phyloP scores from a whole-genome alignment of 345 rosid species.

The Eucalyptus camaldulensis region DNA sequence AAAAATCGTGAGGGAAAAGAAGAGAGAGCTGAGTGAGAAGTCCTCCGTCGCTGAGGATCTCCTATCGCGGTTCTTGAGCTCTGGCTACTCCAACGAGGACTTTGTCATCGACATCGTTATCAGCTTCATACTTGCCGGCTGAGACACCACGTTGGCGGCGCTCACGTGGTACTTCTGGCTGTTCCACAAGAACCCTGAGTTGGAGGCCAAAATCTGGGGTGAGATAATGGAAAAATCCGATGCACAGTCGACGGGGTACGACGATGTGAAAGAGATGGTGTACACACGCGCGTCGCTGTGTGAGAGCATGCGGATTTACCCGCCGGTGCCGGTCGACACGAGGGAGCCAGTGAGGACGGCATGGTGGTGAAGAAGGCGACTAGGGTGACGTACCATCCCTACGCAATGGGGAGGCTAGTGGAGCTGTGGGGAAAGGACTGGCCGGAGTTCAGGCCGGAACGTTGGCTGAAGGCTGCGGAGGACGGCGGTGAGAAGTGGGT shows the following conservation, averaged over 20 bases:
- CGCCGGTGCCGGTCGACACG: slow-evolving; percentile 14
- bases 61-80: slow-evolving; percentile 29
- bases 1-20: slow-evolving; percentile 38
- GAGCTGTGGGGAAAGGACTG: slow-evolving; percentile 33
- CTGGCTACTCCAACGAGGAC: slow-evolving; percentile 19
- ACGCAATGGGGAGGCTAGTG: slow-evolving; percentile 33
- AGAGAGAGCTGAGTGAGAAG: neutral
- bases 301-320: slow-evolving; percentile 18
- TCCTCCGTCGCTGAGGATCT: slow-evolving; percentile 28
- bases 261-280: neutral
- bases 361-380: slow-evolving; percentile 19
- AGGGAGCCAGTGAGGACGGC: slow-evolving; percentile 1
- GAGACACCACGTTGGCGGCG: slow-evolving; percentile 48
- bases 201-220: neutral
- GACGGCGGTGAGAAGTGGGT: slow-evolving; percentile 7
- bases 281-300: neutral
- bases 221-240: neutral
- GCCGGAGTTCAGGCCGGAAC: slow-evolving; percentile 25
- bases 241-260: neutral
- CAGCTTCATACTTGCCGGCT: slow-evolving; percentile 42
- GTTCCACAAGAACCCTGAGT: neutral
- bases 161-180: slow-evolving; percentile 28
- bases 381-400: neutral
- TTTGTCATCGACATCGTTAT: slow-evolving; percentile 32
- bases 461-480: slow-evolving; percentile 13